Conservation (phyloP, 345 rosid genomes). For the Acer yangbiense region DNA sequence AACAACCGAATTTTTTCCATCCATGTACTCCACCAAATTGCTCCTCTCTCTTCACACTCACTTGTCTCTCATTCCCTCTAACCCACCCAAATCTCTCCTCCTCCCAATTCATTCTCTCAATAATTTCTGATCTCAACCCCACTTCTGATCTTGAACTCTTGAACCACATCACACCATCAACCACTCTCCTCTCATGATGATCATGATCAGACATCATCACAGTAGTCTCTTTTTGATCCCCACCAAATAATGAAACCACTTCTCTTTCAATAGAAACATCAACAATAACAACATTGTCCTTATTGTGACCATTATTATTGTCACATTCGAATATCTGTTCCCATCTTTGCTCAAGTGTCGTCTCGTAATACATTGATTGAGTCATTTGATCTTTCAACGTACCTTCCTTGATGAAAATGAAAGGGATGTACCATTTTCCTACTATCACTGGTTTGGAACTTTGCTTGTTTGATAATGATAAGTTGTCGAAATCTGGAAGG, state of each 20-base stretch:
- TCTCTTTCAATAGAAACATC: not conserved
- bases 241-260: not conserved
- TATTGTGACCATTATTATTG: not conserved
- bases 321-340: not conserved
- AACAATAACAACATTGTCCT: not conserved
- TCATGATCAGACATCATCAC: not conserved
- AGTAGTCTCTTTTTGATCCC: not conserved
- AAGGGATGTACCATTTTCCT: not conserved
- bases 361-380: not conserved
- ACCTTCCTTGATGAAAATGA: not conserved
- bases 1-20: slow-evolving; percentile 63
- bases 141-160: slow-evolving; percentile 11
- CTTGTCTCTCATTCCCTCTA: slow-evolving; percentile 22
- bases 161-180: slow-evolving; percentile 38
- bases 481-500: slow-evolving; percentile 43
- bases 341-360: not conserved
- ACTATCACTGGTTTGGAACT: slow-evolving; percentile 7
- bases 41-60: slow-evolving; percentile 27
- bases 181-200: not conserved
- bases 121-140: slow-evolving; percentile 36
- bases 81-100: slow-evolving; percentile 48
- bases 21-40: slow-evolving; percentile 17
- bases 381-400: not conserved
- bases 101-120: slow-evolving; percentile 48
- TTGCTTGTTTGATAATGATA: slow-evolving; percentile 8